Conservation (phyloP, 108 stramenopile species). For the Pseudonitzschia multistriata region DNA sequence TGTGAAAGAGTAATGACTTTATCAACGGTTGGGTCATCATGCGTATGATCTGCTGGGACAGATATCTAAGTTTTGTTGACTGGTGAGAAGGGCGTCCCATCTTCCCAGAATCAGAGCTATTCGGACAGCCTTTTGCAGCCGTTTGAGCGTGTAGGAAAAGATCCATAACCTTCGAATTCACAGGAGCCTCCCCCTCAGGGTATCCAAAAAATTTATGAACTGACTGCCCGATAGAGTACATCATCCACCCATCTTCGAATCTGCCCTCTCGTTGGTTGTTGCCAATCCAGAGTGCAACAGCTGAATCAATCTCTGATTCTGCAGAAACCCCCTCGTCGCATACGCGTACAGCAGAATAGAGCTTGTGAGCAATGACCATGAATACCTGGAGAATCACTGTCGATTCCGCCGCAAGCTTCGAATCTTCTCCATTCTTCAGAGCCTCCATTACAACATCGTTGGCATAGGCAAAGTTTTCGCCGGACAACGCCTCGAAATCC, state of each 20-base stretch:
- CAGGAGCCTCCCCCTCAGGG: constrained; percentile 31
- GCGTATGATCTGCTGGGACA: constrained; percentile 45
- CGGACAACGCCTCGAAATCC: constrained; percentile 37
- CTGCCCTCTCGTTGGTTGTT: constrained; percentile 39
- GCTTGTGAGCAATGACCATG: constrained; percentile 58
- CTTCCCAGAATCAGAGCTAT: constrained; percentile 2
- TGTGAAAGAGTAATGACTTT: constrained; percentile 49
- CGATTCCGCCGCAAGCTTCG: constrained; percentile 62
- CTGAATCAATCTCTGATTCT: constrained; percentile 50
- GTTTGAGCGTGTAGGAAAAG: constrained; percentile 40
- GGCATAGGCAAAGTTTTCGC: constrained; percentile 49
- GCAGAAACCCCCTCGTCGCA: constrained; percentile 26
- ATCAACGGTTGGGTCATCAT: constrained; percentile 59
- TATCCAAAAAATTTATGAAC: constrained; percentile 45
- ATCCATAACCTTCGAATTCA: constrained; percentile 46
- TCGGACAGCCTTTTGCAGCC: constrained; percentile 22
- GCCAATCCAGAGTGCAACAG: constrained; percentile 80
- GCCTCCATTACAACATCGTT: constrained; percentile 60
- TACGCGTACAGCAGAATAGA: constrained; percentile 53
- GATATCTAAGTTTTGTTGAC: constrained; percentile 22
- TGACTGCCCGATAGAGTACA: constrained; percentile 59
- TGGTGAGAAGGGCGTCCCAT: background rate
- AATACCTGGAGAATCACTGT: constrained; percentile 61
- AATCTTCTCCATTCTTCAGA: constrained; percentile 42
- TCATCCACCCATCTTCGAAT: constrained; percentile 50